Evolutionary conservation across 192 early-diverging fungal genomes (phyloP).

Genomic region (Backusella mclennaniae): DNA sequence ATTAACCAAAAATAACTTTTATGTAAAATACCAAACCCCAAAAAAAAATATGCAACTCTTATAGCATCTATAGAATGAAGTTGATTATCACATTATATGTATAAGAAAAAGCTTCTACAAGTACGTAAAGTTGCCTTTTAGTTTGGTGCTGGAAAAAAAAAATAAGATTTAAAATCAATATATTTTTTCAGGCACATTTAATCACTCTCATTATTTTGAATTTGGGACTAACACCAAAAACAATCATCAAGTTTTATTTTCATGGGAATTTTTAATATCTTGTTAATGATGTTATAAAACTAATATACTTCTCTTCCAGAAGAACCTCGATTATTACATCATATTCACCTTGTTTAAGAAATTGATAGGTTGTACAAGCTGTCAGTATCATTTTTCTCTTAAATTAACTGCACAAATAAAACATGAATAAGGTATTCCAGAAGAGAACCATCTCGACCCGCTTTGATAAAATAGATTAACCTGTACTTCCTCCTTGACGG

Average conservation of each 20-base stretch:
- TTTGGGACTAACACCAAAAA: too few relatives aligned
- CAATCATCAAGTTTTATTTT: too few relatives aligned
- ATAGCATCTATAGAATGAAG: not conserved
- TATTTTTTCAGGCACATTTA: too few relatives aligned
- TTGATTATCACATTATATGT: not conserved
- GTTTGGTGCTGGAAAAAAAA: not conserved
- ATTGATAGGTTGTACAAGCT: not conserved
- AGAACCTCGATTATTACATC: not conserved
- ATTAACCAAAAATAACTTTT: not conserved
- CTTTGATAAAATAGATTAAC: not conserved
- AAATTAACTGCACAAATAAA: too few relatives aligned
- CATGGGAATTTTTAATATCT: too few relatives aligned
- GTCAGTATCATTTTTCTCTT: not conserved
- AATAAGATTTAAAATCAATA: not conserved
- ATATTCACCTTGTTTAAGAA: not conserved
- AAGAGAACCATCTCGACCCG: not conserved
- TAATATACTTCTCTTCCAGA: too few relatives aligned
- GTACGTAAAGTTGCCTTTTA: not conserved
- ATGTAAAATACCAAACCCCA: not conserved
- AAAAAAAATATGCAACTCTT: not conserved
- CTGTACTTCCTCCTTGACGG: too few relatives aligned
- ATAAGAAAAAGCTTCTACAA: not conserved
- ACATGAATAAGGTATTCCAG: too few relatives aligned
- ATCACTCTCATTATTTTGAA: too few relatives aligned
- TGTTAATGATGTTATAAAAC: too few relatives aligned